These are phyloP conservation scores for Phanerochaete carnosa DNA, from an alignment of 768 basidiomycete species.

Conservation along the genomic window DNA sequence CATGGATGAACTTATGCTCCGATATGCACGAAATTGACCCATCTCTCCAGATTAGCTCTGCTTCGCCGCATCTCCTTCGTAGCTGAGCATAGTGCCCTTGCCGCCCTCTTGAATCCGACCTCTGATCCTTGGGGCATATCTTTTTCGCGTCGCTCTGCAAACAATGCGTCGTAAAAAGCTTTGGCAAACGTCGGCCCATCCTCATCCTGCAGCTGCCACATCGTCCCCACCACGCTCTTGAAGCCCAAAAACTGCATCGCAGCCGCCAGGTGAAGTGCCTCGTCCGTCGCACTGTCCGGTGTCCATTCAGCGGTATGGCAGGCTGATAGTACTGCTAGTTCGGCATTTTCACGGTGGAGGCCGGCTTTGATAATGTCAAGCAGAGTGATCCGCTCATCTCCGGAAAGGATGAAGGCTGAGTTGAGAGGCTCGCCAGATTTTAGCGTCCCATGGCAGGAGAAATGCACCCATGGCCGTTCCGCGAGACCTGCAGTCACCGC, in stretches of 20 bases:
- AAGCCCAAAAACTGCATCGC: slow-evolving; percentile 36
- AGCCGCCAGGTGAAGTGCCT: slow-evolving; percentile 40
- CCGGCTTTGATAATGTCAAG: slow-evolving; percentile 17
- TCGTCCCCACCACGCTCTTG: slow-evolving; percentile 35
- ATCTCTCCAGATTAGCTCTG: neutral
- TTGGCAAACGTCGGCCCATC: slow-evolving; percentile 32
- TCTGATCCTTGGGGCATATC: neutral
- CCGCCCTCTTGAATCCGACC: neutral
- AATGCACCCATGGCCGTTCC: slow-evolving; percentile 21
- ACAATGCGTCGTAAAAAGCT: slow-evolving; percentile 26
- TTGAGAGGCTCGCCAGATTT: slow-evolving; percentile 20
- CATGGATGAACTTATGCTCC: too few relatives aligned
- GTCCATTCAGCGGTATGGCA: slow-evolving; percentile 41
- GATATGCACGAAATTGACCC: slow-evolving; percentile 9
- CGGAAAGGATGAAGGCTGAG: slow-evolving; percentile 26
- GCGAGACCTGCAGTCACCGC: slow-evolving; percentile 9
- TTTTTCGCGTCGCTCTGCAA: neutral
- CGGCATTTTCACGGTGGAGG: slow-evolving; percentile 12
- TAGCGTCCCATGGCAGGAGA: slow-evolving; percentile 24
- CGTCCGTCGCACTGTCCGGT: slow-evolving; percentile 29
- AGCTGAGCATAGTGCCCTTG: neutral
- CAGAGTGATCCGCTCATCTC: slow-evolving; percentile 18
- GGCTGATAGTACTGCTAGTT: slow-evolving; percentile 44
- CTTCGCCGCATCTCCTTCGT: neutral
- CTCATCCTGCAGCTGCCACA: slow-evolving; percentile 41